These are phyloP conservation scores for Malassezia slooffiae DNA, from an alignment of 1,284 basidiomycete genomes.

Conservation along the genomic window DNA sequence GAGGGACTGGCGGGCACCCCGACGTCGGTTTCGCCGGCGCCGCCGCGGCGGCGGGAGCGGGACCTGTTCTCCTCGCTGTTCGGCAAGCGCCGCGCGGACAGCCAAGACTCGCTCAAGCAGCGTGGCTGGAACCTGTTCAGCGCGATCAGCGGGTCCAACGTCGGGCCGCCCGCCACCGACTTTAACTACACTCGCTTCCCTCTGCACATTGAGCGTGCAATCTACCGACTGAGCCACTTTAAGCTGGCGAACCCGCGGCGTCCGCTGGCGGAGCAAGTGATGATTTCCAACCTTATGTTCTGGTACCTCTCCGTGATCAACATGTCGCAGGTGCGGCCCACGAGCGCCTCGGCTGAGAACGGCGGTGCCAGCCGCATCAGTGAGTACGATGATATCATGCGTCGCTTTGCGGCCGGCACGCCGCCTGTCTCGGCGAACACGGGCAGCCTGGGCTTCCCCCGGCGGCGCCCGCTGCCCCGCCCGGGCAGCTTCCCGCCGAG, in stretches of 20 bases:
- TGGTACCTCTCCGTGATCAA: conserved; percentile 99
- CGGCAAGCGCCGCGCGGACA: conserved; percentile 8
- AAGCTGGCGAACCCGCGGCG: conserved; percentile 93
- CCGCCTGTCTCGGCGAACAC: conserved; percentile 4
- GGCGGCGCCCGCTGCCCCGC: no score
- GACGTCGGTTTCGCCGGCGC: neutral
- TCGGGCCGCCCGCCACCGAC: conserved; percentile 12
- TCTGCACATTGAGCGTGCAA: conserved; percentile 93
- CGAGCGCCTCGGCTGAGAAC: neutral
- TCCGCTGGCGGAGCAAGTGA: conserved; percentile 91
- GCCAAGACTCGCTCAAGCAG: conserved; percentile 1
- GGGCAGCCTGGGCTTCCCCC: conserved; percentile 5
- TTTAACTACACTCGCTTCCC: conserved; percentile 67
- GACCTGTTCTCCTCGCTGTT: conserved; percentile 31
- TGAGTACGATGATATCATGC: conserved; percentile 15
- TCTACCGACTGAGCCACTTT: conserved; percentile 93
- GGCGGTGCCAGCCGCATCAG: neutral
- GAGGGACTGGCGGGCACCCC: conserved; percentile 11
- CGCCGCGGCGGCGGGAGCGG: conserved; percentile 13
- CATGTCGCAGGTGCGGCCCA: conserved; percentile 49
- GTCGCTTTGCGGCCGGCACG: conserved; percentile 3
- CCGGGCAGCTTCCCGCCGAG: no score
- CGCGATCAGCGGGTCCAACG: conserved; percentile 17
- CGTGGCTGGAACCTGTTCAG: conserved; percentile 9
- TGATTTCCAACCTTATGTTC: conserved; percentile 99